A percentile compares a stretch with the other conserved stretches of the same genome.
These are phyloP conservation scores for Angomonas deanei DNA, from an alignment of 208 protist species.

Conservation along the genomic window DNA sequence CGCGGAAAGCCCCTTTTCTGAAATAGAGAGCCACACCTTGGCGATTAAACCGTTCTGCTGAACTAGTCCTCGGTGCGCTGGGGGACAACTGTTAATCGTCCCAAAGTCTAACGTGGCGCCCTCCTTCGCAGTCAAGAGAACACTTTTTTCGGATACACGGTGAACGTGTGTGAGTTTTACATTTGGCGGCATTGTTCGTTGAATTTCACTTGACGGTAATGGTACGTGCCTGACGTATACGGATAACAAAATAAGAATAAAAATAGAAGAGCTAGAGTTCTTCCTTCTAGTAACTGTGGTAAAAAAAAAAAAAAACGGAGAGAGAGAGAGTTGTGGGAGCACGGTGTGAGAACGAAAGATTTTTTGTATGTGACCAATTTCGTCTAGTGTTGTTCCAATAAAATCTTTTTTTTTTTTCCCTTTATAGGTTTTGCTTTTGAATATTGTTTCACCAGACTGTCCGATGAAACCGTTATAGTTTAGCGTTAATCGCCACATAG, in stretches of 20 bases:
- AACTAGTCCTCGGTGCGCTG: slow-evolving; percentile 44
- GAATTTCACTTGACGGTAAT: slow-evolving; percentile 7
- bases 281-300: not conserved
- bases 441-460: not conserved
- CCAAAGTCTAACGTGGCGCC: slow-evolving; percentile 39
- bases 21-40: slow-evolving; percentile 30
- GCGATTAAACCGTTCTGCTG: slow-evolving; percentile 67
- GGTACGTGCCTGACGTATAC: not conserved
- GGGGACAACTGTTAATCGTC: slow-evolving; percentile 48
- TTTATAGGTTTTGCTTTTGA: not conserved
- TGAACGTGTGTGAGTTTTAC: slow-evolving; percentile 21
- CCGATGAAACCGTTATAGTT: not conserved
- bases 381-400: too few relatives aligned
- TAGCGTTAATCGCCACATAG: slow-evolving; percentile 11
- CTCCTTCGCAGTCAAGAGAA: slow-evolving; percentile 39
- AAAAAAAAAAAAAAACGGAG: slow-evolving; percentile 3
- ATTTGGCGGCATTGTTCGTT: slow-evolving; percentile 5
- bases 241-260: slow-evolving; percentile 5
- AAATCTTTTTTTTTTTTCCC: too few relatives aligned
- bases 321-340: not conserved
- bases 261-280: not conserved
- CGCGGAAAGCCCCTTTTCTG: slow-evolving; percentile 9
- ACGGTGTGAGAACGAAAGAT: not conserved
- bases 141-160: slow-evolving; percentile 40
- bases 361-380: too few relatives aligned